Conservation (phyloP, 345 rosid genomes). For the Syzygium jambos region DNA sequence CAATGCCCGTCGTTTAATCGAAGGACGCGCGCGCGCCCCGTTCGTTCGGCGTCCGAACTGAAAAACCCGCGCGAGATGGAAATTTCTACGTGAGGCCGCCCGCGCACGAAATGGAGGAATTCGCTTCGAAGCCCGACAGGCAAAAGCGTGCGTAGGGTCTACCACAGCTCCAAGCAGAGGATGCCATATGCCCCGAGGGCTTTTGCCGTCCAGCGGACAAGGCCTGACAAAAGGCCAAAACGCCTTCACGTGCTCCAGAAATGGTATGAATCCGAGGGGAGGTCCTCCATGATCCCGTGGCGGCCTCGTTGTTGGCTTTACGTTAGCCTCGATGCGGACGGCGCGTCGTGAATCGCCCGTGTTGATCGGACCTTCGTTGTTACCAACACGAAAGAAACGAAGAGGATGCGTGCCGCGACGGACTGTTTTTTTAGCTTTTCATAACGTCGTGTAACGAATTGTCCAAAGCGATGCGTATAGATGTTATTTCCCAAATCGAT, state of each 20-base stretch:
- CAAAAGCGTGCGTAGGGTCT: not conserved
- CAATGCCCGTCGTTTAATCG: not conserved
- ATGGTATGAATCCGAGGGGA: not conserved
- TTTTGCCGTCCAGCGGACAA: not conserved
- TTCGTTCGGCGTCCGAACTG: not conserved
- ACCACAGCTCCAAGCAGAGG: not conserved
- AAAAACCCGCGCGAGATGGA: not conserved
- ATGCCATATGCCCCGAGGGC: not conserved
- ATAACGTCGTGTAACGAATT: not conserved
- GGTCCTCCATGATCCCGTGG: not conserved
- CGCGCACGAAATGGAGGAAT: fast-evolving
- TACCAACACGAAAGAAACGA: not conserved
- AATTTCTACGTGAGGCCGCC: not conserved
- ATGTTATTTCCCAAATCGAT: not conserved
- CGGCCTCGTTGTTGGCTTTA: not conserved
- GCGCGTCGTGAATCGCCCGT: not conserved
- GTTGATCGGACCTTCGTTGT: not conserved
- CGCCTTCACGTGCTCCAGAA: not conserved
- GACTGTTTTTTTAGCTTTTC: not conserved
- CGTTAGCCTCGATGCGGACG: not conserved
- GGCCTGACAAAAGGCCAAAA: fast-evolving
- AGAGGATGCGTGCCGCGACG: not conserved
- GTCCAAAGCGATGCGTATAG: not conserved
- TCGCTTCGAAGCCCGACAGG: not conserved
- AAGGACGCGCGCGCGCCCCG: not conserved